Evolutionary conservation across 495 filamentous ascomycete species (phyloP).

Genomic region (Penicillium arizonense): DNA sequence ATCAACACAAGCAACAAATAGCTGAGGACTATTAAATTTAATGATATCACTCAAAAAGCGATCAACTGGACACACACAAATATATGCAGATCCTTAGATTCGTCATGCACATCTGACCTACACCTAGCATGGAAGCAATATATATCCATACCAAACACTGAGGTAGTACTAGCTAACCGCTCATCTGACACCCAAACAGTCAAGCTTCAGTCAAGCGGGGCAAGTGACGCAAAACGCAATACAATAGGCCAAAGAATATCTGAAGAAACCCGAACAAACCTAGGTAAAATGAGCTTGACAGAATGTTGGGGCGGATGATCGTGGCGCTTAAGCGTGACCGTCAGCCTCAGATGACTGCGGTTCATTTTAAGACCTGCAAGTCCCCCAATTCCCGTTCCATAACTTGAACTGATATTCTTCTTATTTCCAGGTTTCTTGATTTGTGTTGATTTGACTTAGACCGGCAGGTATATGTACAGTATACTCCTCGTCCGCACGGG

Average conservation of each 20-base stretch:
- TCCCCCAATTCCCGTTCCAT: too few species aligned
- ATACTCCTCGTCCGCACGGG: too few species aligned
- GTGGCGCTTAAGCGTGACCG: conserved; percentile 28
- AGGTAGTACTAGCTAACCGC: background rate
- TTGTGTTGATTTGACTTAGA: too few species aligned
- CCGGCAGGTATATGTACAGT: too few species aligned
- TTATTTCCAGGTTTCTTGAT: too few species aligned
- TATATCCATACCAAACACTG: background rate
- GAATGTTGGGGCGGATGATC: conserved; percentile 19
- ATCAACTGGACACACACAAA: background rate
- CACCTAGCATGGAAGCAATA: background rate
- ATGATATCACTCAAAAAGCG: too few species aligned
- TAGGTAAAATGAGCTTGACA: conserved; percentile 1
- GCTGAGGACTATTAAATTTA: too few species aligned
- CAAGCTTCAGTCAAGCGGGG: conserved; percentile 15
- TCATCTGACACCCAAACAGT: conserved; percentile 7
- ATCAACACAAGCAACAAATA: too few species aligned
- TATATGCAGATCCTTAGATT: background rate
- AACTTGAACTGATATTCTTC: too few species aligned
- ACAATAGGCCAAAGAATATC: background rate
- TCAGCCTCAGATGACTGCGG: conserved; percentile 18
- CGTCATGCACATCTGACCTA: conserved; percentile 9
- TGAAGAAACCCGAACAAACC: background rate
- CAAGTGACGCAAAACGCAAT: background rate
- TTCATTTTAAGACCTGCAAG: background rate